Evolutionary conservation across 1,139 yeast species (phyloP).

Genomic region (Kodamaea fungicola): DNA sequence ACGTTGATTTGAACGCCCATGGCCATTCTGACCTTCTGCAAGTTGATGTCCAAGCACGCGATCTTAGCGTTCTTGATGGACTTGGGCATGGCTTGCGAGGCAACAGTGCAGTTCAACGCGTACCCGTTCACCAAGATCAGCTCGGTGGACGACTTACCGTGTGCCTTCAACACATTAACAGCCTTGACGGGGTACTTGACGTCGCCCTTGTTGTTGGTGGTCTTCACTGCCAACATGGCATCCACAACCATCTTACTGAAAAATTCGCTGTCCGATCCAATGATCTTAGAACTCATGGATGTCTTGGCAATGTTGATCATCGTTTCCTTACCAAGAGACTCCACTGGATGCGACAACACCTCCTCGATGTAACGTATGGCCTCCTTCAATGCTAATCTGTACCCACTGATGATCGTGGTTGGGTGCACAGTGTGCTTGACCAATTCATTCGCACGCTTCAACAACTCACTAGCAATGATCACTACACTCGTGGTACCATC

Average conservation of each 20-base stretch:
- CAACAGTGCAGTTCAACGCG: conserved; percentile 95
- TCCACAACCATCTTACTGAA: conserved; percentile 91
- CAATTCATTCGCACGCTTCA: conserved; percentile 90
- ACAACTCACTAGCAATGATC: conserved; percentile 87
- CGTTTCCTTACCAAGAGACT: conserved; percentile 78
- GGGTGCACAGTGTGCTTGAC: conserved; percentile 95
- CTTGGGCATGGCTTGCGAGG: conserved; percentile 94
- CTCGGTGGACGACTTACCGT: conserved; percentile 89
- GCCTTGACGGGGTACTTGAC: conserved; percentile 95
- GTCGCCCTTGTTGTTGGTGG: conserved; percentile 85
- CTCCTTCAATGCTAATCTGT: conserved; percentile 88
- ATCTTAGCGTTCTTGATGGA: conserved; percentile 71
- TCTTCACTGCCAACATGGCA: conserved; percentile 92
- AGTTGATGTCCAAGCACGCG: conserved; percentile 90
- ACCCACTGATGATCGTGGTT: conserved; percentile 95
- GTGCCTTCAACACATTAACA: conserved; percentile 92
- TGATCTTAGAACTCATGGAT: conserved; percentile 94
- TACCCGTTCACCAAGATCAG: conserved; percentile 88
- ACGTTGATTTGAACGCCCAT: conserved; percentile 97
- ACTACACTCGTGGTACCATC: conserved; percentile 98
- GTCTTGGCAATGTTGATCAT: conserved; percentile 89
- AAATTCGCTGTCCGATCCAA: conserved; percentile 93
- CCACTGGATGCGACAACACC: conserved; percentile 78
- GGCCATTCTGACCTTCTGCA: conserved; percentile 97
- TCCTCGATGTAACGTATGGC: conserved; percentile 87